Evolutionary conservation across 108 stramenopile genomes (phyloP).

Genomic region (Parmales sp.): DNA sequence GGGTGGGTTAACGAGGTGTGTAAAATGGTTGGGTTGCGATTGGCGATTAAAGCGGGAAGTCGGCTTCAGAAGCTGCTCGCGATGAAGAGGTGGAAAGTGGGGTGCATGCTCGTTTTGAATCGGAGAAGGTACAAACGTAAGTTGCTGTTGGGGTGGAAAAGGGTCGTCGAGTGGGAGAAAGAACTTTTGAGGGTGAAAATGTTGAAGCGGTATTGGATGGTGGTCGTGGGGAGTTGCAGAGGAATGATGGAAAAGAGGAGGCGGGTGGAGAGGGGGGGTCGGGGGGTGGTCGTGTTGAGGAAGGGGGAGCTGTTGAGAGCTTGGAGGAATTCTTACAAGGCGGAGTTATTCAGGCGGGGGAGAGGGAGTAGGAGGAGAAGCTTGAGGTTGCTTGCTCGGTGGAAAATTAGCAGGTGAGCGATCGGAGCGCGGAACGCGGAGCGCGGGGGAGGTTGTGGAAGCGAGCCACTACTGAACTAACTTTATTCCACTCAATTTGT

Average conservation of each 20-base stretch:
- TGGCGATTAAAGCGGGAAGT: neutral
- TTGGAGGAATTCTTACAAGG: neutral
- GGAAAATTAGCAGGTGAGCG: too few relatives aligned
- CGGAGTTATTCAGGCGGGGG: neutral
- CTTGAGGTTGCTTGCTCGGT: neutral
- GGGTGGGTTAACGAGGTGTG: neutral
- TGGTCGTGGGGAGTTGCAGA: neutral
- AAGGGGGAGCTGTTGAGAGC: neutral
- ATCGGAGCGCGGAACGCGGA: too few relatives aligned
- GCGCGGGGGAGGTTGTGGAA: too few relatives aligned
- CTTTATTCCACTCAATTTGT: too few relatives aligned
- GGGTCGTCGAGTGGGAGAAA: neutral
- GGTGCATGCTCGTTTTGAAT: neutral
- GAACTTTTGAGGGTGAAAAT: neutral
- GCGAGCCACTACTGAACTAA: too few relatives aligned
- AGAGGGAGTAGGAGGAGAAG: neutral
- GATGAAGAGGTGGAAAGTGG: constrained; percentile 8
- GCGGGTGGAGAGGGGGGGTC: neutral
- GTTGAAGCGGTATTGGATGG: neutral
- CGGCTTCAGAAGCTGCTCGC: neutral
- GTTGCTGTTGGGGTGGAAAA: neutral
- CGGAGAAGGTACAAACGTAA: neutral
- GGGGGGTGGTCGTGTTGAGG: neutral
- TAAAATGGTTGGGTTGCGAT: neutral
- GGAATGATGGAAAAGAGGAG: neutral